Conservation (phyloP, 164 flowering plant species). For the Chimonanthus salicifolius region DNA sequence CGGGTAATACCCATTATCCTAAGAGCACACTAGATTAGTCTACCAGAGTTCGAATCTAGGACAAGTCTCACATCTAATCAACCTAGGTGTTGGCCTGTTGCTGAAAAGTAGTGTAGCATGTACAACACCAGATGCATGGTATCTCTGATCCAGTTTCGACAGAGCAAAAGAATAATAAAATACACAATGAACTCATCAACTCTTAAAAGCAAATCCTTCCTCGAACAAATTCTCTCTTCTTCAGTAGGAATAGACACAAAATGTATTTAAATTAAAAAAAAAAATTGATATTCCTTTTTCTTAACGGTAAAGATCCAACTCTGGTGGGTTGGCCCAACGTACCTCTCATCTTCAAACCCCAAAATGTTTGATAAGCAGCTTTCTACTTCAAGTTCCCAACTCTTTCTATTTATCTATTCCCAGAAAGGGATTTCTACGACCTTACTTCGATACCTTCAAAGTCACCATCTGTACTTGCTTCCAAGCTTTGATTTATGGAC, state of each 20-base stretch:
- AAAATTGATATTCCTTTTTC: conserved; percentile 14
- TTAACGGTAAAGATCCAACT: conserved; percentile 19
- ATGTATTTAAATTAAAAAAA: background rate
- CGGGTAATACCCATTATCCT: too few relatives aligned
- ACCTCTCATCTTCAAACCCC: conserved; percentile 6
- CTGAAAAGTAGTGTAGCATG: too few relatives aligned
- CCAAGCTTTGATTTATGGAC: conserved; percentile 26
- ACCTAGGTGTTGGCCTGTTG: too few relatives aligned
- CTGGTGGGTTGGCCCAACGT: conserved; percentile 1
- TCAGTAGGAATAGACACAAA: background rate
- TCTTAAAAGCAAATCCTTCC: background rate
- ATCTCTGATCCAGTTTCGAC: too few relatives aligned
- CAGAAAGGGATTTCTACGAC: background rate
- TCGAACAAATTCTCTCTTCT: conserved; percentile 12
- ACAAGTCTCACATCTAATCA: too few relatives aligned
- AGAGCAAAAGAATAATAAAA: too few relatives aligned
- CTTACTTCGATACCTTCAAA: conserved; percentile 7
- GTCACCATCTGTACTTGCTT: conserved; percentile 40
- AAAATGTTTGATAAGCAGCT: background rate
- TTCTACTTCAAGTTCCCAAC: background rate
- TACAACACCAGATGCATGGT: too few relatives aligned
- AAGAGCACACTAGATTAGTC: too few relatives aligned
- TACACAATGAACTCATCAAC: background rate
- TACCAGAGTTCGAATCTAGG: too few relatives aligned
- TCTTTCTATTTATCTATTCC: background rate